Conservation (phyloP, 2,329 filamentous ascomycete genomes). For the Colletotrichum gigasporum region DNA sequence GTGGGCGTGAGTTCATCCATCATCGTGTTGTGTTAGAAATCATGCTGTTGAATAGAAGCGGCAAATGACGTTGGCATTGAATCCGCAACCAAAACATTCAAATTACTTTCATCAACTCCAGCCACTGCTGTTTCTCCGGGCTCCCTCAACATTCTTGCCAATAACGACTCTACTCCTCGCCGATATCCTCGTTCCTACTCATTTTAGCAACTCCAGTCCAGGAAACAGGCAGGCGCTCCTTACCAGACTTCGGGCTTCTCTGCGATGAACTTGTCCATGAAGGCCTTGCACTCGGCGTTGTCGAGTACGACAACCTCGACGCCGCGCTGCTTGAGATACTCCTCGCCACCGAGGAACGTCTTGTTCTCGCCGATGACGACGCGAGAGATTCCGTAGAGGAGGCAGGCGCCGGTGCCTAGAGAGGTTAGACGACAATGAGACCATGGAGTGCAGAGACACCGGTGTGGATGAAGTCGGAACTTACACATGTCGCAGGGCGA, state of each 20-base stretch:
- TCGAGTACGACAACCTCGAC: slow-evolving; percentile 79
- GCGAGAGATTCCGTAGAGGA: slow-evolving; percentile 78
- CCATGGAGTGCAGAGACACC: no score
- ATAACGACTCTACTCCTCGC: slow-evolving; percentile 10
- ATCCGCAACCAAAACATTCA: background rate
- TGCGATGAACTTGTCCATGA: slow-evolving; percentile 78
- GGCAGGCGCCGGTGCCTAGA: slow-evolving; percentile 72
- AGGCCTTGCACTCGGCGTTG: slow-evolving; percentile 68
- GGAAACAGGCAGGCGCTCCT: no score
- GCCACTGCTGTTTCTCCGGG: no score
- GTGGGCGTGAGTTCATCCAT: background rate
- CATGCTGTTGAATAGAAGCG: slow-evolving; percentile 29
- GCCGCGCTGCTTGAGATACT: slow-evolving; percentile 72
- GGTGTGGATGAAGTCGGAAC: no score
- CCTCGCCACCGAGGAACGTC: slow-evolving; percentile 78
- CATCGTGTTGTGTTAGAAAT: slow-evolving; percentile 10
- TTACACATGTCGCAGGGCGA: slow-evolving; percentile 82
- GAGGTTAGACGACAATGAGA: no score
- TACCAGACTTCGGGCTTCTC: slow-evolving; percentile 79
- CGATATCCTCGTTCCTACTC: slow-evolving; percentile 29
- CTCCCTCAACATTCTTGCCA: background rate
- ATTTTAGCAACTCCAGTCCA: background rate
- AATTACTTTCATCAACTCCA: no score
- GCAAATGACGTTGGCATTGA: background rate
- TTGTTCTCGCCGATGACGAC: slow-evolving; percentile 83